phyloP scores from a whole-genome alignment of 257 asterid genomes.

The Solanum chaucha region DNA sequence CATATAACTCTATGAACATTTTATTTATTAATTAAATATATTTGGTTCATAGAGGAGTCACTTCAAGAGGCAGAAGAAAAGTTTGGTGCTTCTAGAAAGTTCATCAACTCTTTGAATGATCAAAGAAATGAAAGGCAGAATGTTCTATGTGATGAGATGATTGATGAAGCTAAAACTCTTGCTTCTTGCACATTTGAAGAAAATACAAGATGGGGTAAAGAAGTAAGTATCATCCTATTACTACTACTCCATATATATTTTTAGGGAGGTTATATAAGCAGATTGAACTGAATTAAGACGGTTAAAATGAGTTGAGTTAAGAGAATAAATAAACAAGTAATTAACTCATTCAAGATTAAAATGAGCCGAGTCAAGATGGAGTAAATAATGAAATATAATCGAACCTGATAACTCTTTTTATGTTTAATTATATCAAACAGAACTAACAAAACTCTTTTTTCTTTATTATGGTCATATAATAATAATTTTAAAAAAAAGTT shows the following conservation, averaged over 20 bases:
- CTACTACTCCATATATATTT: background rate
- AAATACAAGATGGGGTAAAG: slow-evolving; percentile 71
- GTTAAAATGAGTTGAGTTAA: background rate
- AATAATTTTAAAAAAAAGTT: background rate
- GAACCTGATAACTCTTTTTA: too few species aligned
- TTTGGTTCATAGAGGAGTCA: slow-evolving; percentile 30
- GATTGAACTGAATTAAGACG: background rate
- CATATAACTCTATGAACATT: background rate
- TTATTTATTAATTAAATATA: background rate
- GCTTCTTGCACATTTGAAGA: slow-evolving; percentile 64
- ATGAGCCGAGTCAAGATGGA: background rate
- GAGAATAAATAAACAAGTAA: background rate
- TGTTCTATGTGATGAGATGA: slow-evolving; percentile 13
- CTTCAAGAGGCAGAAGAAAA: slow-evolving; percentile 29
- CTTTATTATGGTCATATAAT: background rate
- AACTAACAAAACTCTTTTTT: background rate
- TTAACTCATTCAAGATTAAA: background rate
- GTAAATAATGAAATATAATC: background rate
- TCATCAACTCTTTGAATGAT: slow-evolving; percentile 29
- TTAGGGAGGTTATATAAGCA: background rate
- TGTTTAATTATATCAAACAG: too few species aligned
- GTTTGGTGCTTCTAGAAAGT: slow-evolving; percentile 37
- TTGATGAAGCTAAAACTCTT: slow-evolving; percentile 50
- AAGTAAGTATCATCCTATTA: slow-evolving; percentile 22
- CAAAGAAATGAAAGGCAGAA: slow-evolving; percentile 1